These are phyloP conservation scores for Alternaria sp. DNA, from an alignment of 2,329 filamentous ascomycete genomes.

Conservation along the genomic window DNA sequence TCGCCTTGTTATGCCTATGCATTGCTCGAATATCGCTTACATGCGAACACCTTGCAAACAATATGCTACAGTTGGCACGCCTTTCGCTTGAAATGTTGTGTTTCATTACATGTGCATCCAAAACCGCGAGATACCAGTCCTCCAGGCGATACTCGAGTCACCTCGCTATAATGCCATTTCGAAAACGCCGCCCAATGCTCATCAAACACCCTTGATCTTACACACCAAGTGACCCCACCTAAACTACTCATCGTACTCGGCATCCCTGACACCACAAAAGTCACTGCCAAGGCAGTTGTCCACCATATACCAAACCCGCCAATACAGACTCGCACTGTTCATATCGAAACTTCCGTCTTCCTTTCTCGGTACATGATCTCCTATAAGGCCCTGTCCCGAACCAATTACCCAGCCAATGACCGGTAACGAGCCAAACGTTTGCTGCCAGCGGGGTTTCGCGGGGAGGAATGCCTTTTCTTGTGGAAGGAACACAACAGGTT, in stretches of 20 bases:
- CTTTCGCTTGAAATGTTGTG: not conserved
- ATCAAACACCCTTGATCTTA: not conserved
- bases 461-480: conserved; percentile 59
- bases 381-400: conserved; percentile 68
- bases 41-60: not conserved
- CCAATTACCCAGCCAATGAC: conserved; percentile 58
- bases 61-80: not conserved
- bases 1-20: not conserved
- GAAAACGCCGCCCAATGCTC: conserved; percentile 19
- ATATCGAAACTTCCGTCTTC: conserved; percentile 82
- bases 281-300: conserved; percentile 67
- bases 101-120: conserved; percentile 5
- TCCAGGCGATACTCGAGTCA: not conserved
- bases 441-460: conserved; percentile 52
- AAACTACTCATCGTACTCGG: conserved; percentile 52
- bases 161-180: conserved; percentile 2
- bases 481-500: conserved; percentile 52
- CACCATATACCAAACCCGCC: conserved; percentile 66
- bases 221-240: not conserved
- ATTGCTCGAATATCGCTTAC: not conserved
- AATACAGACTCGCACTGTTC: conserved; percentile 67
- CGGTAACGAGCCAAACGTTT: conserved; percentile 58
- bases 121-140: not conserved
- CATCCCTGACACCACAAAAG: conserved; percentile 66
- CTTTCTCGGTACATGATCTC: conserved; percentile 75